Conservation (phyloP, 2,329 filamentous ascomycete genomes). For the Penicillium crustosum region DNA sequence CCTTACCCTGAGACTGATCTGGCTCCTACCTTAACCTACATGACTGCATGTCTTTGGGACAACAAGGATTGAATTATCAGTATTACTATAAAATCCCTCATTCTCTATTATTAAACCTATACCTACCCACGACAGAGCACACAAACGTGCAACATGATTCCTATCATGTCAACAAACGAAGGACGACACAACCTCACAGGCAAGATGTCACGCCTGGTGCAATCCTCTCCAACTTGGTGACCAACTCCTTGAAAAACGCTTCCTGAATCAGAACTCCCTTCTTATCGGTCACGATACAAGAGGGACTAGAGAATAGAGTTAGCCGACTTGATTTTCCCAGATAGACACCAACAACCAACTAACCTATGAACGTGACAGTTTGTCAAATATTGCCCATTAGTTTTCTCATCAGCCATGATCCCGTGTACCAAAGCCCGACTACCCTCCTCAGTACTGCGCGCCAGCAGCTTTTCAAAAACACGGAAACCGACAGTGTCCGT, state of each 20-base stretch:
- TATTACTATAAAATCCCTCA: not conserved
- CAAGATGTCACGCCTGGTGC: constrained; percentile 9
- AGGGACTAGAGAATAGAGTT: constrained; percentile 7
- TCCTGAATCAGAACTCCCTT: constrained; percentile 12
- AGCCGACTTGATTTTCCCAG: not conserved
- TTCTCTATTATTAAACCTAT: not conserved
- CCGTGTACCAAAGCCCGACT: constrained; percentile 22
- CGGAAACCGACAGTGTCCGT: constrained; percentile 13
- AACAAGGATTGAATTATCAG: too few species aligned
- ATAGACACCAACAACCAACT: not conserved
- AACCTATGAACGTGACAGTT: constrained; percentile 22
- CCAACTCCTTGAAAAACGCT: constrained; percentile 17
- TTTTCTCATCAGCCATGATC: constrained; percentile 16
- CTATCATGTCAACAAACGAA: not conserved
- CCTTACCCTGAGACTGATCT: not conserved
- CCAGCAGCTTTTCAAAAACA: constrained; percentile 14
- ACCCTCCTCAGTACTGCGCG: constrained; percentile 21
- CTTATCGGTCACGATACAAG: constrained; percentile 10
- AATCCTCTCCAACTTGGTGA: constrained; percentile 16
- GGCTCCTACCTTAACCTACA: not conserved
- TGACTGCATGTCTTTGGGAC: not conserved
- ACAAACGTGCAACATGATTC: not conserved
- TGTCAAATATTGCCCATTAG: constrained; percentile 20
- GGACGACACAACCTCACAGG: not conserved
- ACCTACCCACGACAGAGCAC: not conserved